Percentiles rank a stretch among this genome's conserved stretches.
Evolutionary conservation across 2,329 filamentous ascomycete species (phyloP).

Genomic region (Paracorniculantispora psalliotae): DNA sequence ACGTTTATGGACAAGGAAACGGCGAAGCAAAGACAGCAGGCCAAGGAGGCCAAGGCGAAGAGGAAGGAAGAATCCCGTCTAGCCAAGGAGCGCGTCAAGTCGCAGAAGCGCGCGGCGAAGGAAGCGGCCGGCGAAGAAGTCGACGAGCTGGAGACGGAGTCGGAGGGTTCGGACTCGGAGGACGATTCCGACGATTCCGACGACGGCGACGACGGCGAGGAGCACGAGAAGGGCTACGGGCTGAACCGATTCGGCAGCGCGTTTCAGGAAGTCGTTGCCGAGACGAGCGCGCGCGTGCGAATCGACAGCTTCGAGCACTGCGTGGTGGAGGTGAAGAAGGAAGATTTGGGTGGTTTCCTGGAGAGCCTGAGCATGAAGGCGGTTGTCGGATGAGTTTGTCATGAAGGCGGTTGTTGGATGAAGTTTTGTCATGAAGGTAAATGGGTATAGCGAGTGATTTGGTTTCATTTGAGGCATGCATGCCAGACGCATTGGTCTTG

Average conservation of each 20-base stretch:
- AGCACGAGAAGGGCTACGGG: slow-evolving; percentile 61
- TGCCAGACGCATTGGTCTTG: not conserved
- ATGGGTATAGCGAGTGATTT: slow-evolving; percentile 10
- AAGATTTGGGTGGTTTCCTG: slow-evolving; percentile 84
- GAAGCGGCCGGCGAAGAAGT: slow-evolving; percentile 42
- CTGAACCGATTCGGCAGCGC: slow-evolving; percentile 89
- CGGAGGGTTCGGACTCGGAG: slow-evolving; percentile 37
- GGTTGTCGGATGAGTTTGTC: slow-evolving; percentile 55
- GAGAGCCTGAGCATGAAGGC: slow-evolving; percentile 89
- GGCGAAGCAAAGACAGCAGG: slow-evolving; percentile 57
- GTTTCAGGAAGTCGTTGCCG: slow-evolving; percentile 89
- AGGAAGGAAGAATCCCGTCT: slow-evolving; percentile 54
- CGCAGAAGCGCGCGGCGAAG: slow-evolving; percentile 57
- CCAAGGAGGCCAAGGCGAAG: slow-evolving; percentile 58
- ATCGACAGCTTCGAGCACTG: slow-evolving; percentile 98
- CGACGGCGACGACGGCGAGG: slow-evolving; percentile 45
- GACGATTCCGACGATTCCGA: slow-evolving; percentile 52
- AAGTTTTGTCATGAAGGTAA: not conserved
- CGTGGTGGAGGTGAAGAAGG: slow-evolving; percentile 96
- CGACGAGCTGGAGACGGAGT: slow-evolving; percentile 44
- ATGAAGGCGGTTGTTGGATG: slow-evolving; percentile 58
- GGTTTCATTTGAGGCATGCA: not conserved
- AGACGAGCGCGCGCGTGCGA: slow-evolving; percentile 82
- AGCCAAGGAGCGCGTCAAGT: slow-evolving; percentile 54
- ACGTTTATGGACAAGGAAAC: slow-evolving; percentile 64